phyloP scores from a whole-genome alignment of 2,329 filamentous ascomycete genomes.

The Botrytis squamosa region DNA sequence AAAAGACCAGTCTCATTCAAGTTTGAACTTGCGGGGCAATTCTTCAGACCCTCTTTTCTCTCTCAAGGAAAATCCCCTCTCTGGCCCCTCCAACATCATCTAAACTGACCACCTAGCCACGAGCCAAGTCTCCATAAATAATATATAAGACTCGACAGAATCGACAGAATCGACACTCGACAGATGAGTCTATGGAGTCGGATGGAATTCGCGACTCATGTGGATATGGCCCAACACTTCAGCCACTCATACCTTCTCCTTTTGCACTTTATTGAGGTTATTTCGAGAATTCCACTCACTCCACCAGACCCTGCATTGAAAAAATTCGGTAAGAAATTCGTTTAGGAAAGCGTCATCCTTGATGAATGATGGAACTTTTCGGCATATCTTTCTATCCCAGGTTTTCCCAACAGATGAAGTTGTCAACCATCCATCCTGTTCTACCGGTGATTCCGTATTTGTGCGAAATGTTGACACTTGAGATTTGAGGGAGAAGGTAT shows the following conservation, averaged over 20 bases:
- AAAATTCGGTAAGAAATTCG: not conserved
- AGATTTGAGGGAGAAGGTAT: not conserved
- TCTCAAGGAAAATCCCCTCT: slow-evolving; percentile 14
- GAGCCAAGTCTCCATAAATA: slow-evolving; percentile 7
- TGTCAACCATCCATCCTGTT: not conserved
- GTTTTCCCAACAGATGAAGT: slow-evolving; percentile 1
- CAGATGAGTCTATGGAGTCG: not conserved
- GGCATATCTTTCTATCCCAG: not conserved
- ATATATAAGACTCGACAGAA: not conserved
- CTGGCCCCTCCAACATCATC: not conserved
- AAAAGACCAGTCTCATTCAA: not conserved
- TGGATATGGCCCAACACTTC: not conserved
- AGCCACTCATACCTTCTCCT: not conserved
- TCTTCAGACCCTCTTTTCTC: not conserved
- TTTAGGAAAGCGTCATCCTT: not conserved
- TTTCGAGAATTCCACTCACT: slow-evolving; percentile 2
- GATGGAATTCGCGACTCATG: slow-evolving; percentile 4
- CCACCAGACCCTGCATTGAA: slow-evolving; percentile 9
- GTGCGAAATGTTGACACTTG: not conserved
- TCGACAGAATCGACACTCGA: not conserved
- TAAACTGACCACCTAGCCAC: not conserved
- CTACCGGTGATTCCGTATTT: not conserved
- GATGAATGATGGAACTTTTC: not conserved
- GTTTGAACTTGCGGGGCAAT: slow-evolving; percentile 7
- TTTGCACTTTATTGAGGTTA: not conserved